Evolutionary conservation across 73 alveolate genomes (phyloP).

Genomic region (Paramecium pentaurelia): DNA sequence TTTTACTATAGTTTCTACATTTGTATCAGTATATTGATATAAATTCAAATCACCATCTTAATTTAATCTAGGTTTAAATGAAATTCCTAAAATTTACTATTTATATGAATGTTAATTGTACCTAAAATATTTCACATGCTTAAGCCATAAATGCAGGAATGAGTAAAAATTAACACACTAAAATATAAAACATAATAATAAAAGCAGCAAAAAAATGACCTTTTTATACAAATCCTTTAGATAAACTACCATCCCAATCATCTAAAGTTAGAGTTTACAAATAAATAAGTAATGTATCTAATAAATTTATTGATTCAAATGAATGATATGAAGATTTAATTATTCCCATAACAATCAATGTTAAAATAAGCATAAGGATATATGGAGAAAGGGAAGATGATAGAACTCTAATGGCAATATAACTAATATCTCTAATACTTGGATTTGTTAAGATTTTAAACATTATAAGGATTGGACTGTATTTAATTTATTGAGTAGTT

Average conservation of each 20-base stretch:
- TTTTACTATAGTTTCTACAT: not conserved
- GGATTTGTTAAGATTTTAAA: not conserved
- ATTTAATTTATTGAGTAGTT: not conserved
- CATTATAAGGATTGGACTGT: not conserved
- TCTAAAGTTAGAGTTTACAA: slow-evolving; percentile 11
- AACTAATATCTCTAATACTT: slow-evolving; percentile 20
- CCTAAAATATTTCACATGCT: slow-evolving; percentile 32
- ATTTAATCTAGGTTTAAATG: not conserved
- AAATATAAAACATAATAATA: not conserved
- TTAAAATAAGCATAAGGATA: not conserved
- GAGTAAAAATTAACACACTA: not conserved
- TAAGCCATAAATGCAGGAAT: slow-evolving; percentile 47
- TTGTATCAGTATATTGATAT: not conserved
- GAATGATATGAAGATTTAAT: not conserved
- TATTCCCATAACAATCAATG: not conserved
- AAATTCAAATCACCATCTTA: not conserved
- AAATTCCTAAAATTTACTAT: not conserved
- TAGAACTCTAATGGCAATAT: not conserved
- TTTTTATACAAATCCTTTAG: not conserved
- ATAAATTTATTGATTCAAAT: not conserved
- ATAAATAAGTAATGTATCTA: not conserved
- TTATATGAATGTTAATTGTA: not conserved
- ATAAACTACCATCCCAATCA: slow-evolving; percentile 43
- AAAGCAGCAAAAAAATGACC: not conserved
- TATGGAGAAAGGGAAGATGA: slow-evolving; percentile 22